Conservation (phyloP, 768 basidiomycete species). For the Macrolepiota fuliginosa region DNA sequence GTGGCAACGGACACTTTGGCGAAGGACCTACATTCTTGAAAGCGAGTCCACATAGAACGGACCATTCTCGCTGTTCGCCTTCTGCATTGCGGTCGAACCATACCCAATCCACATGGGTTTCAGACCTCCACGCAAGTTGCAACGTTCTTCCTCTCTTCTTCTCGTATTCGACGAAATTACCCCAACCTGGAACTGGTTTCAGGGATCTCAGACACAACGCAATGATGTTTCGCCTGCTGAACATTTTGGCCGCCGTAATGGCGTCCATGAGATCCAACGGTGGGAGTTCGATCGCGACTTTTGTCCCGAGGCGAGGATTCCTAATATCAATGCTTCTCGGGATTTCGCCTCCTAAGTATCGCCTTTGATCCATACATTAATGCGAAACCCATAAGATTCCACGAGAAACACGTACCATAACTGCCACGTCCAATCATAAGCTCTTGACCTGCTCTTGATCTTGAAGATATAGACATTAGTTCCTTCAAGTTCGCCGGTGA, state of each 20-base stretch:
- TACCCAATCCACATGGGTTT: slow-evolving; percentile 82
- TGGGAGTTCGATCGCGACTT: slow-evolving; percentile 71
- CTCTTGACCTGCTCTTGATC: slow-evolving; percentile 69
- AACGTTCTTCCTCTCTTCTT: slow-evolving; percentile 54
- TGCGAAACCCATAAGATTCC: slow-evolving; percentile 2
- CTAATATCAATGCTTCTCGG: slow-evolving; percentile 69
- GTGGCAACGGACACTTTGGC: not conserved
- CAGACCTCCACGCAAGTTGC: slow-evolving; percentile 77
- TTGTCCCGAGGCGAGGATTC: slow-evolving; percentile 64
- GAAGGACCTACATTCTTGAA: slow-evolving; percentile 56
- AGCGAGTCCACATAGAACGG: slow-evolving; percentile 73
- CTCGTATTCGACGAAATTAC: slow-evolving; percentile 53
- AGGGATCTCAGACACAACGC: slow-evolving; percentile 59
- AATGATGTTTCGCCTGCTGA: slow-evolving; percentile 63
- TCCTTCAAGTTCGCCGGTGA: slow-evolving; percentile 38
- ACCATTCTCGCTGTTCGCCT: slow-evolving; percentile 64
- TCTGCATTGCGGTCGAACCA: slow-evolving; percentile 68
- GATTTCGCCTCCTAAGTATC: slow-evolving; percentile 66
- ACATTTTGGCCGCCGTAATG: slow-evolving; percentile 42
- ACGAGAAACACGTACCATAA: slow-evolving; percentile 53
- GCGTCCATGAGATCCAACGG: slow-evolving; percentile 34
- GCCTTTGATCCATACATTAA: slow-evolving; percentile 39
- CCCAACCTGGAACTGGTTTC: slow-evolving; percentile 56
- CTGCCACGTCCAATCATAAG: slow-evolving; percentile 88
- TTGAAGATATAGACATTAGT: slow-evolving; percentile 90